Percentiles rank a stretch among this genome's conserved stretches.
phyloP scores from a whole-genome alignment of 805 yeast species.

The Kazachstania bromeliacearum region DNA sequence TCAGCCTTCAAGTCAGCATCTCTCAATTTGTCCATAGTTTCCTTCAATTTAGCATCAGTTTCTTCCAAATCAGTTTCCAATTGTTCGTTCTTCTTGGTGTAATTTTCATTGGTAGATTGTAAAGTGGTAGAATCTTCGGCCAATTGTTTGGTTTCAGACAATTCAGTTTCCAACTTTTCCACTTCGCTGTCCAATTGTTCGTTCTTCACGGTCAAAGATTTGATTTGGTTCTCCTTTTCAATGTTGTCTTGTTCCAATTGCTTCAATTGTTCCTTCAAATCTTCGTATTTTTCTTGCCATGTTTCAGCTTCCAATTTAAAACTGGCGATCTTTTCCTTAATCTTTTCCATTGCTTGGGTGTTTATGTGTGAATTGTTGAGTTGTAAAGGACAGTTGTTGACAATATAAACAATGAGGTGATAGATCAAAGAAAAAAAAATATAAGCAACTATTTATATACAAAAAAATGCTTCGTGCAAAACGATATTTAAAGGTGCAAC shows the following conservation, averaged over 20 bases:
- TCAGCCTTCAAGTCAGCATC: slow-evolving; percentile 94
- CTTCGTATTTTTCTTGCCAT: slow-evolving; percentile 97
- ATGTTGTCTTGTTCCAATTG: slow-evolving; percentile 84
- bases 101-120: slow-evolving; percentile 82
- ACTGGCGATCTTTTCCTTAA: slow-evolving; percentile 69
- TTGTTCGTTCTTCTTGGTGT: slow-evolving; percentile 82
- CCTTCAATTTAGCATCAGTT: slow-evolving; percentile 83
- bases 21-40: slow-evolving; percentile 87
- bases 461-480: too few relatives aligned
- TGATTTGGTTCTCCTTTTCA: slow-evolving; percentile 92
- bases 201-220: slow-evolving; percentile 85
- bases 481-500: too few relatives aligned
- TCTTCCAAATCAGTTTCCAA: slow-evolving; percentile 77
- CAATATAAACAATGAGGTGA: too few relatives aligned
- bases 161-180: slow-evolving; percentile 40
- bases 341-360: slow-evolving; percentile 39
- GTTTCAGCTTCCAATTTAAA: slow-evolving; percentile 91
- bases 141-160: slow-evolving; percentile 48
- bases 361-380: background rate
- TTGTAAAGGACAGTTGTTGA: too few relatives aligned
- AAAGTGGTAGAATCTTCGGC: slow-evolving; percentile 87
- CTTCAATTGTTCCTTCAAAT: slow-evolving; percentile 68
- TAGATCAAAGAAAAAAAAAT: too few relatives aligned
- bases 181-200: slow-evolving; percentile 75
- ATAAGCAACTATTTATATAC: too few relatives aligned